These are phyloP conservation scores for Aspergillus carbonarius DNA, from an alignment of 2,329 filamentous ascomycete species.

Conservation along the genomic window DNA sequence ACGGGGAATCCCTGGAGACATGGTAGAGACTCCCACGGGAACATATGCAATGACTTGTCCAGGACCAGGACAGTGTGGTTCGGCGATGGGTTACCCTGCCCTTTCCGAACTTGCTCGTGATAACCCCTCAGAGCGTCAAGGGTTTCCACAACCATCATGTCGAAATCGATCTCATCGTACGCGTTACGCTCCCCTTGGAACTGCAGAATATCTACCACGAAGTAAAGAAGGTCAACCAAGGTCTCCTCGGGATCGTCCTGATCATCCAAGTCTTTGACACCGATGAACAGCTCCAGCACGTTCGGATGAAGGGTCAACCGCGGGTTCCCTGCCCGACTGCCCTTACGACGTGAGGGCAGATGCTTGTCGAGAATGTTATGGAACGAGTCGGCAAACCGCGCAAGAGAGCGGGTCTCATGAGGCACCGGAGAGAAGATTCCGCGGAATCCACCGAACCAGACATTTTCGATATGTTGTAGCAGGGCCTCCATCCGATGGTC, in stretches of 20 bases:
- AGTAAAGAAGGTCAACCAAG: slow-evolving; percentile 90
- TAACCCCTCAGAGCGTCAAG: slow-evolving; percentile 81
- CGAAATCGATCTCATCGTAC: slow-evolving; percentile 97
- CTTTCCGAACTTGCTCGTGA: slow-evolving; percentile 52
- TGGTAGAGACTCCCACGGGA: slow-evolving; percentile 94
- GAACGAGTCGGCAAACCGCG: slow-evolving; percentile 75
- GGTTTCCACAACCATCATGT: slow-evolving; percentile 83
- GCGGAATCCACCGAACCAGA: slow-evolving; percentile 93
- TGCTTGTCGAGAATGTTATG: slow-evolving; percentile 77
- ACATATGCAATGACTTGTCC: slow-evolving; percentile 84
- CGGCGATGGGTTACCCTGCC: slow-evolving; percentile 34
- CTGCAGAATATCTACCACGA: slow-evolving; percentile 92
- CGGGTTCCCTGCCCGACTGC: slow-evolving; percentile 54
- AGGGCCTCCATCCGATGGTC: slow-evolving; percentile 76
- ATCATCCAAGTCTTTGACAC: slow-evolving; percentile 70
- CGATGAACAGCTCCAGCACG: slow-evolving; percentile 85
- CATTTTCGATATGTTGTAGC: slow-evolving; percentile 80
- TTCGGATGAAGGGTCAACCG: slow-evolving; percentile 59
- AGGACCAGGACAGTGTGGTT: slow-evolving; percentile 82
- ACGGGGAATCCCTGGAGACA: slow-evolving; percentile 78
- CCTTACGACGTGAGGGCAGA: slow-evolving; percentile 73
- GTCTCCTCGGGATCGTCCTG: slow-evolving; percentile 81
- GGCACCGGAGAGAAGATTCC: slow-evolving; percentile 83
- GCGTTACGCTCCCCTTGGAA: slow-evolving; percentile 96
- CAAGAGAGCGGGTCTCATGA: slow-evolving; percentile 63